Evolutionary conservation across 306 rosid species (phyloP), one percentile per base, ranked within the genome.

Genomic region (Dalbergia oliveri): DNA sequence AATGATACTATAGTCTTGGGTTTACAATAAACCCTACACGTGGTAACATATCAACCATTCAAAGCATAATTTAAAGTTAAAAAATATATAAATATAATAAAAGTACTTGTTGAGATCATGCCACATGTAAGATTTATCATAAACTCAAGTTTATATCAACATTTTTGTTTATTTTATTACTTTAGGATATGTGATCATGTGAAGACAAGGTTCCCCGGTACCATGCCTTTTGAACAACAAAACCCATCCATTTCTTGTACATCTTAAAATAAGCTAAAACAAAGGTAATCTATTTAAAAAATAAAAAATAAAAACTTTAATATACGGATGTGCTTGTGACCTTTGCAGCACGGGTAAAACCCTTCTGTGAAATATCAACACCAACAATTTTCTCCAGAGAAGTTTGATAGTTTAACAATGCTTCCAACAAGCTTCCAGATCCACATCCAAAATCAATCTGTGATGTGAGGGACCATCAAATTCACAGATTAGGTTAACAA

Each of bases 361-460:
- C 91, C 86, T 93, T 95, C 47, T 6, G 86, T 60, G 99, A 95
- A 82, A 95, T 86, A 84, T 95, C 99, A 80, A 95, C 92, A 15
- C 99, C 98, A 57, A 88, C 97, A 80, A 95, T 81, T 90, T 84
- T 91, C 85, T 93, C 94, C 61, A 93, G 82, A 60, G 97, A 81
- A 26, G 90, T 91, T 37, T 75, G 79, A 78, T 93, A 91, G 65
- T 91, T 93, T 80, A 93, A 78, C 74, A 95, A 79, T 56, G 98
- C 91, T 76, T 95, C 99, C 92, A 95, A 87, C 86, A 95, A 91
- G 83, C 99, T 93, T 84, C 99, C 99, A 75, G 99, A 87, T 70
- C 99, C 99, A 87, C 99, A 93, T 80, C 99, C 99, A 77, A 95
- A 95, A 87, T 95, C 99, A 87, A 93, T 89, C 99, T 95, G 91